Base-by-base conservation (phyloP, 2,329 filamentous ascomycete species). In the Atkinsonella texensis region DNA sequence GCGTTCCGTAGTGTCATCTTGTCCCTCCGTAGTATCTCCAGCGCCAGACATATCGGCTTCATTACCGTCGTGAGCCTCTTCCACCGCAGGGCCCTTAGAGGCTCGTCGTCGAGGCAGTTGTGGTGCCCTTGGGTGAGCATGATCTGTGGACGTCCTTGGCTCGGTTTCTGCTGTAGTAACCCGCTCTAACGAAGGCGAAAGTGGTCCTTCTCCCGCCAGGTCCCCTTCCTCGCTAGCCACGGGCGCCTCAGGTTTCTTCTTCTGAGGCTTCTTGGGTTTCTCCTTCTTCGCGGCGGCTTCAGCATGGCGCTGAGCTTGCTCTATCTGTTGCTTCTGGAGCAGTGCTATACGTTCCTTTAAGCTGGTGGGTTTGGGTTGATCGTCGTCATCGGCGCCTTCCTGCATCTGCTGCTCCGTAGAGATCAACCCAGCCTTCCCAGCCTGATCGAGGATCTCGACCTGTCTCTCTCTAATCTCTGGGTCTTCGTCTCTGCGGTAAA, bases 311-410 rank as follows among this genome's bases (percentile, higher is more conserved):
- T 85, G 78, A 5, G 90, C 88, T 64, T 93, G 88, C 63, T 97
- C 93, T 64, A 88, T 74, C 68, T 98, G 93, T 66, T 97, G 89
- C 64, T 87, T 91, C 66, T 98, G 93, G 15, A 98, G 74, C 49
- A 95, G 73, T 31, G 93, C 93, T 70, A 98, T 96, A 55, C 93
- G 81, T 66, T 98, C 93, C 68, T 97, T 98, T 55, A 98, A 68
- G 59, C 87, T 96, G 52, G 89, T 87, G 23, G 90, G 89, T 69
- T 97, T 96, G 1, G 91, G 90, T 60, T 87, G 83, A 43, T 94
- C 87, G 51, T 93, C 87, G 51, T 93, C 88, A 5, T 73, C 80
- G 15, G 75, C 81, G 20, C 71, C 74, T 4, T 74, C 74, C 7
- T 75, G 68, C 17, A 69, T 23, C 41, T 50, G 50, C 48, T 65